These are phyloP conservation scores for Begonia fuchsioides DNA, from an alignment of 306 rosid genomes.

Conservation along the genomic window DNA sequence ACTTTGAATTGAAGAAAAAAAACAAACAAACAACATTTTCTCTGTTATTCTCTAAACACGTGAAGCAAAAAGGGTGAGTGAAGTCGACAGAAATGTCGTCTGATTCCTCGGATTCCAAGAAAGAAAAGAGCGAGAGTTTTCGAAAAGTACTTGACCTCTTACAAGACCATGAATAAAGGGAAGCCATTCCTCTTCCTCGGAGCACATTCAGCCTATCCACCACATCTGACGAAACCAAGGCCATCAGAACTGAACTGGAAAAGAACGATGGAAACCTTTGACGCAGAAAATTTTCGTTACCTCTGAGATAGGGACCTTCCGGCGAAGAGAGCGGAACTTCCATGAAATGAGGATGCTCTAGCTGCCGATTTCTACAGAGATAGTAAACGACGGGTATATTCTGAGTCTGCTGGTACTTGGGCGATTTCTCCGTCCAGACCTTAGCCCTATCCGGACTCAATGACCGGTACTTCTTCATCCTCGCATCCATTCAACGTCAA, in stretches of 20 bases:
- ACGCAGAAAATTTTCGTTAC: conserved; percentile 13
- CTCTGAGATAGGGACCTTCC: conserved; percentile 63
- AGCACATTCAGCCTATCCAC: conserved; percentile 52
- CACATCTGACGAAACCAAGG: conserved; percentile 42
- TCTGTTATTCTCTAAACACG: too few species aligned
- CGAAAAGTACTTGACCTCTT: conserved; percentile 35
- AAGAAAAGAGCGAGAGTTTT: too few species aligned
- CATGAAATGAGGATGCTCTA: conserved; percentile 97
- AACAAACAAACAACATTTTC: too few species aligned
- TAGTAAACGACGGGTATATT: conserved; percentile 77
- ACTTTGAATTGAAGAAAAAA: too few species aligned
- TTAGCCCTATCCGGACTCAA: conserved; percentile 83
- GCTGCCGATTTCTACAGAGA: conserved; percentile 71
- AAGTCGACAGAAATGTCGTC: too few species aligned
- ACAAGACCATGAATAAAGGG: conserved; percentile 81
- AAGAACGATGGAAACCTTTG: too few species aligned
- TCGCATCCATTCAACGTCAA: conserved; percentile 44
- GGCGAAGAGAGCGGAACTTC: conserved; percentile 67
- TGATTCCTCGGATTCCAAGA: too few species aligned
- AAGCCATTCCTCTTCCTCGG: conserved; percentile 92
- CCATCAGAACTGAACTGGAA: background rate
- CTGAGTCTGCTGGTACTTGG: conserved; percentile 60
- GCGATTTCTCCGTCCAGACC: conserved; percentile 89
- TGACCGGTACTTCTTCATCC: conserved; percentile 60
- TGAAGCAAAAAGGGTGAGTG: too few species aligned